Evolutionary conservation across 192 early-diverging fungal genomes (phyloP), one percentile per base, ranked within the genome.

Genomic region (Podila horticola): DNA sequence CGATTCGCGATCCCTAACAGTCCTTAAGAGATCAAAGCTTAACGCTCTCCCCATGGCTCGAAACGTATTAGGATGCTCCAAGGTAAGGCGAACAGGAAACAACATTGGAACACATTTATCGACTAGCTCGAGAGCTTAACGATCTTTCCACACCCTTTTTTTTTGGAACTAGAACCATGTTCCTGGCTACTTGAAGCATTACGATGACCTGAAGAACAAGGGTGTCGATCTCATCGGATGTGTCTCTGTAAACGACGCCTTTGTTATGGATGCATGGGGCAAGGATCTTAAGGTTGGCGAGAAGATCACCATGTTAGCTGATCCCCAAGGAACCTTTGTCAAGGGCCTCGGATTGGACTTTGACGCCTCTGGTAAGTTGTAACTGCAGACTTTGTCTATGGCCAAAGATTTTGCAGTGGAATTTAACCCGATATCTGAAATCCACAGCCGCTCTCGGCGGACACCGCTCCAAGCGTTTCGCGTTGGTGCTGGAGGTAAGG

Each of bases 191-290:
- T 31, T 90, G 22, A 81, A 87, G 63, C 69, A 87, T n/a, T 74
- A 70, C 28, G 62, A 72, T 26, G 75, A 84, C 8, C 62, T 90
- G 52, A 88, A 85, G 52, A 57, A 61, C 22, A 88, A 88, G 62
- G 88, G 88, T 12, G 84, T 90, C 0, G 87, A 90, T 41, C 45
- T 72, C 49, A 82, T 90, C 15, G 81, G 74, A 29, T 88, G 86
- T 36, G 69, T 88, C 13, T 50, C 86, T 29, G 84, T 88, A 28
- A 88, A 90, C 68, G 86, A 89, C 29, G 86, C 87, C 5, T 90
- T 83, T 63, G 86, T 90, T 24, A 71, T 88, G 83, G 70, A 86
- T 67, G 88, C 88, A 19, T 90, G 89, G 89, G 83, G 64, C 48
- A 75, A 75, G 59, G 58, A 72, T 31, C 71, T 75, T 48, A 82